Conservation (phyloP, 176 grass and related monocot species). For the Paspalum vaginatum region DNA sequence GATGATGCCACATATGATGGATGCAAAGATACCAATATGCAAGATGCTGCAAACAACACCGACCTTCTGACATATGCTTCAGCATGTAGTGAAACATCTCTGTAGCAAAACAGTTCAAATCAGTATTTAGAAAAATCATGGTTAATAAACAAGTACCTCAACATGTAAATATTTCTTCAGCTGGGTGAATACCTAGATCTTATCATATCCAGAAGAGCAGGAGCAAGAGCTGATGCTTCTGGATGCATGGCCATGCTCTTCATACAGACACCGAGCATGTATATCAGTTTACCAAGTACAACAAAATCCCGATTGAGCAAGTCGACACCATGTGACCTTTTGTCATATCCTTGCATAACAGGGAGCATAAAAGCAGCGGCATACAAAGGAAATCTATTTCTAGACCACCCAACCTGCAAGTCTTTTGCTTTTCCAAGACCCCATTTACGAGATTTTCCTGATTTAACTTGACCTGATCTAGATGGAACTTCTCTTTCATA, state of each 20-base stretch:
- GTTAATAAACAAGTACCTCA: conserved; percentile 20
- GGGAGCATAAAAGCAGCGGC: conserved; percentile 98
- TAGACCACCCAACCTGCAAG: conserved; percentile 54
- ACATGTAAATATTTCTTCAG: conserved; percentile 30
- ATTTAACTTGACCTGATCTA: conserved; percentile 75
- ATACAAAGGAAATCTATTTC: conserved; percentile 92
- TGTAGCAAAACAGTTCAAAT: conserved; percentile 40
- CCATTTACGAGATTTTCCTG: conserved; percentile 96
- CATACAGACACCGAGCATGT: conserved; percentile 98
- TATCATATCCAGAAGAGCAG: conserved; percentile 89
- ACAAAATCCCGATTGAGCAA: conserved; percentile 87
- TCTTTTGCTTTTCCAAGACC: conserved; percentile 66
- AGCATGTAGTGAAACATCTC: conserved; percentile 74
- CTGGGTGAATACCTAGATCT: conserved; percentile 67
- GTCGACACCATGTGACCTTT: conserved; percentile 76
- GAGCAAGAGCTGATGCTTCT: conserved; percentile 85
- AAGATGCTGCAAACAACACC: conserved; percentile 84
- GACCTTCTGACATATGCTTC: conserved; percentile 98
- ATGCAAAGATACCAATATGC: conserved; percentile 85
- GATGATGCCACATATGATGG: conserved; percentile 79
- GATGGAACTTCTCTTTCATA: conserved; percentile 97
- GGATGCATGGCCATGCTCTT: conserved; percentile 91
- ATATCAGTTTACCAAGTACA: conserved; percentile 92
- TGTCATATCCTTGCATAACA: conserved; percentile 91
- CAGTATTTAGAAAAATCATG: not conserved